phyloP scores from a whole-genome alignment of 495 filamentous ascomycete species.

The Penicillium cataractarum region DNA sequence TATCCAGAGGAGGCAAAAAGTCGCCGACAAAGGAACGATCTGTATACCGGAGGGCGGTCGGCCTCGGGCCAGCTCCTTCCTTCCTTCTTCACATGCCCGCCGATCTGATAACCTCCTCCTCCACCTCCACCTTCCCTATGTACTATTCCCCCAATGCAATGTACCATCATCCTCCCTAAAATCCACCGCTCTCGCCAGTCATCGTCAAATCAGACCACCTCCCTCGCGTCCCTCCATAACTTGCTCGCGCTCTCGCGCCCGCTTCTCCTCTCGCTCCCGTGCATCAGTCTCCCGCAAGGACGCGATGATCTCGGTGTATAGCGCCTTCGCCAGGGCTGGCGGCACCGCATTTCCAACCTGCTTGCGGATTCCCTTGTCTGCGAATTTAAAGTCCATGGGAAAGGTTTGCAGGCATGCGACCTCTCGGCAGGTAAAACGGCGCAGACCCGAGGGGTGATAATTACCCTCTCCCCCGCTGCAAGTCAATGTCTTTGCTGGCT shows the following conservation, averaged over 20 bases:
- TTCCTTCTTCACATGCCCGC: neutral
- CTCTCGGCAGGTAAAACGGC: slow-evolving; percentile 72
- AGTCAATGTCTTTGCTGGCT: slow-evolving; percentile 66
- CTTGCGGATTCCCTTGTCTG: slow-evolving; percentile 47
- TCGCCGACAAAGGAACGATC: neutral
- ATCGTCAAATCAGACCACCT: neutral
- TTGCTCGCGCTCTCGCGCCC: neutral
- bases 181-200: neutral
- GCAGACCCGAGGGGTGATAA: slow-evolving; percentile 67
- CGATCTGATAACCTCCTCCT: neutral
- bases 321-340: slow-evolving; percentile 58
- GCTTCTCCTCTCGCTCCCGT: neutral
- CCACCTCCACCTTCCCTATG: neutral
- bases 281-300: slow-evolving; percentile 62
- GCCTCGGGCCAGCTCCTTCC: neutral
- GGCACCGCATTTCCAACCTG: slow-evolving; percentile 93
- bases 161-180: neutral
- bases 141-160: neutral
- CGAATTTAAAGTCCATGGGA: slow-evolving; percentile 65
- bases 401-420: slow-evolving; percentile 79
- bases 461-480: slow-evolving; percentile 68
- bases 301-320: slow-evolving; percentile 61
- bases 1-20: slow-evolving; percentile 5
- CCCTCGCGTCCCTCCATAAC: neutral
- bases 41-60: neutral